Conservation (phyloP, 1,284 basidiomycete genomes). For the Exobasidium rhododendri region DNA sequence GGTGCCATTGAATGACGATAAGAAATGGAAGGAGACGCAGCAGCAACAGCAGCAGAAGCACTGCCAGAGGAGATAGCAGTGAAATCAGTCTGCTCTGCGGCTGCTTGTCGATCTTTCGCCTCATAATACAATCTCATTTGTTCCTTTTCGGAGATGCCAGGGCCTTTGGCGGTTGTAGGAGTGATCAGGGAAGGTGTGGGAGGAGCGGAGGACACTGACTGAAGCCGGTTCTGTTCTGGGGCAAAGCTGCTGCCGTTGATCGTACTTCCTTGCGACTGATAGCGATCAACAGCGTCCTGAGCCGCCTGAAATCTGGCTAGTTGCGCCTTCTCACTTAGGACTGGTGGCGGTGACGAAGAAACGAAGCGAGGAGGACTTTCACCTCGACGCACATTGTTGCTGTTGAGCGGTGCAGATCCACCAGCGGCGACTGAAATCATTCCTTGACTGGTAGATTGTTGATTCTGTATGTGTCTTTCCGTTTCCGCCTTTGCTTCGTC, state of each 20-base stretch:
- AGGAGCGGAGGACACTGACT: background rate
- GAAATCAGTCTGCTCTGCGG: no score
- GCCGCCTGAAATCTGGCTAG: constrained; percentile 41
- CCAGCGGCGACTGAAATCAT: background rate
- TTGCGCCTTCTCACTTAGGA: constrained; percentile 33
- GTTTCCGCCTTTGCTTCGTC: constrained; percentile 27
- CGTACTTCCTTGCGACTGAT: constrained; percentile 4
- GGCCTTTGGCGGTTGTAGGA: background rate
- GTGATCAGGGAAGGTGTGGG: background rate
- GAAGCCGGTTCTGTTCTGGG: background rate
- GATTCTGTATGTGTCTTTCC: constrained; percentile 16
- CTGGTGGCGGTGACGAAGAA: constrained; percentile 1
- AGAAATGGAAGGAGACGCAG: background rate
- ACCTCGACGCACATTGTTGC: background rate
- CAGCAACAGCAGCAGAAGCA: background rate
- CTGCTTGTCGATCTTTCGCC: constrained; percentile 10
- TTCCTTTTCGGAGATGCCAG: constrained; percentile 10
- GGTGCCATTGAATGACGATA: constrained; percentile 7
- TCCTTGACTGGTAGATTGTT: background rate
- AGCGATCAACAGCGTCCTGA: constrained; percentile 32
- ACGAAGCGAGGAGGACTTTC: background rate
- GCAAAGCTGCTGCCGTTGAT: background rate
- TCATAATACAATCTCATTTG: constrained; percentile 14
- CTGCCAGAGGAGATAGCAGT: background rate
- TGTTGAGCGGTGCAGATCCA: background rate